These are phyloP conservation scores for Lasiosphaeria hispida DNA, from an alignment of 495 filamentous ascomycete genomes.

Conservation along the genomic window DNA sequence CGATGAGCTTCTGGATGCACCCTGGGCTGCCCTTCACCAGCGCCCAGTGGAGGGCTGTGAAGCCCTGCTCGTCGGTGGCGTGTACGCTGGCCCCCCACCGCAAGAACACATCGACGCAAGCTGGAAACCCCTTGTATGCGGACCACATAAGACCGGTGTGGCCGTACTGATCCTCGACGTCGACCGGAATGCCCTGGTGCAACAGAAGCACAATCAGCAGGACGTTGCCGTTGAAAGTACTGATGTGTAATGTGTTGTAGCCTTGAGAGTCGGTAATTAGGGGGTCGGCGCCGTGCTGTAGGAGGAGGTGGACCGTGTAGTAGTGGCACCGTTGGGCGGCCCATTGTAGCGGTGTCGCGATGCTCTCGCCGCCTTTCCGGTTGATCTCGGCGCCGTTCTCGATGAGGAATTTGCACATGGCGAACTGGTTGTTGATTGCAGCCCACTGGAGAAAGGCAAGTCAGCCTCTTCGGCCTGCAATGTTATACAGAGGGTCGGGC, in stretches of 20 bases:
- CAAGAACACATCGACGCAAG: conserved; percentile 87
- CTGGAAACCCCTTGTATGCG: conserved; percentile 91
- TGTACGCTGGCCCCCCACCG: conserved; percentile 95
- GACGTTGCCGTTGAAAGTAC: conserved; percentile 96
- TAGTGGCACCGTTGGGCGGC: conserved; percentile 92
- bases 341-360: conserved; percentile 94
- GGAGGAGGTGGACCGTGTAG: conserved; percentile 70
- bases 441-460: conserved; percentile 71
- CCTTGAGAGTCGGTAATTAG: conserved; percentile 86
- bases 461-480: conserved; percentile 25
- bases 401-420: conserved; percentile 91
- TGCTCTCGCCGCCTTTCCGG: conserved; percentile 87
- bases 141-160: conserved; percentile 98
- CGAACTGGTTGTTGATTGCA: conserved; percentile 97
- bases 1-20: conserved; percentile 86
- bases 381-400: conserved; percentile 89
- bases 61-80: conserved; percentile 82
- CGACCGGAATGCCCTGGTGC: conserved; percentile 90
- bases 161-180: conserved; percentile 79
- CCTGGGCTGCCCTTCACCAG: conserved; percentile 83
- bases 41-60: conserved; percentile 95
- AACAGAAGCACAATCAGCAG: conserved; percentile 79
- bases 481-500: background rate
- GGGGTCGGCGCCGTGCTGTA: conserved; percentile 86
- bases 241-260: conserved; percentile 94